These are phyloP conservation scores for Sordariomycetes sp. DNA, from an alignment of 2,329 filamentous ascomycete genomes.

Conservation along the genomic window DNA sequence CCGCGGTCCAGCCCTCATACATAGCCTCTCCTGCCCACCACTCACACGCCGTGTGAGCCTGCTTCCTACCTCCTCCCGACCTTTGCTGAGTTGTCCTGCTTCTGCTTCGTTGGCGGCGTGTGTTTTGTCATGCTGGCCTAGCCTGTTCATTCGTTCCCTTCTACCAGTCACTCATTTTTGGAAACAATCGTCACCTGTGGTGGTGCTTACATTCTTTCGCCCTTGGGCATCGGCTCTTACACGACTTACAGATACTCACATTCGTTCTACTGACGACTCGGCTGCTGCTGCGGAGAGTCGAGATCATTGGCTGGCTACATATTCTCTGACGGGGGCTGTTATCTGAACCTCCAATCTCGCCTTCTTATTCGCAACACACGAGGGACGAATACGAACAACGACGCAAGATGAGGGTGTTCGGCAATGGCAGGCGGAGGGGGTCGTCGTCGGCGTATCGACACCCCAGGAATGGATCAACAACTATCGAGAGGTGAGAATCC, in stretches of 20 bases:
- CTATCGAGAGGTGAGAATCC: conserved; percentile 4
- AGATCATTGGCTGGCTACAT: not conserved
- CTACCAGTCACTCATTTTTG: too few species aligned
- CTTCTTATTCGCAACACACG: not conserved
- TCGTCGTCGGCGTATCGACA: conserved; percentile 2
- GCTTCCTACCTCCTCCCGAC: not conserved
- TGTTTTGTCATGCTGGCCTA: conserved; percentile 1
- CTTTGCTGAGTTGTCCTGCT: not conserved
- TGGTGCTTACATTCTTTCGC: too few species aligned
- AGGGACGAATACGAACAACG: not conserved
- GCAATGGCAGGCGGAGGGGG: conserved; percentile 1
- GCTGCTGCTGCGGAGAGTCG: not conserved
- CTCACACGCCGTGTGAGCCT: not conserved
- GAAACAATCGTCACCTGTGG: too few species aligned
- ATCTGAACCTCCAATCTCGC: not conserved
- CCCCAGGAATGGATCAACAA: conserved; percentile 3
- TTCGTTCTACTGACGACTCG: not conserved
- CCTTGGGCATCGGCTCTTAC: too few species aligned
- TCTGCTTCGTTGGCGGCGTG: not conserved
- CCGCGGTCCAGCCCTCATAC: conserved; percentile 3
- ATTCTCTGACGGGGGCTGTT: not conserved
- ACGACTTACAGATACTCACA: too few species aligned
- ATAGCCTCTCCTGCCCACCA: conserved; percentile 2
- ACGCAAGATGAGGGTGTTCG: conserved; percentile 3
- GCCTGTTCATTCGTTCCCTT: too few species aligned